A percentile compares a stretch with the other conserved stretches of the same genome.
These are phyloP conservation scores for Alternaria ethzedia DNA, from an alignment of 2,329 filamentous ascomycete species.

Conservation along the genomic window DNA sequence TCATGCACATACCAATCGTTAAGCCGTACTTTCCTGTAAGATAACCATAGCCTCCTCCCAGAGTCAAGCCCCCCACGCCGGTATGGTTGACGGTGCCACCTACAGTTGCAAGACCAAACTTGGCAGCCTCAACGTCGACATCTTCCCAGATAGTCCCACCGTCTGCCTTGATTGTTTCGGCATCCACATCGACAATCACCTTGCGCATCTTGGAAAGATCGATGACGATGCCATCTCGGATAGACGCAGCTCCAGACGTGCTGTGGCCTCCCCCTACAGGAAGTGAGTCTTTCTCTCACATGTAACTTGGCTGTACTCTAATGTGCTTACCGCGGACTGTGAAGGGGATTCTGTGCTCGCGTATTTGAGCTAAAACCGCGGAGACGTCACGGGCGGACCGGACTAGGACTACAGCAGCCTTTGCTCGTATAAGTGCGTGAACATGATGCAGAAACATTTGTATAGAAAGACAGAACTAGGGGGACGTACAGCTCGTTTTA, in stretches of 20 bases:
- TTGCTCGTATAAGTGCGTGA: not conserved
- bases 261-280: slow-evolving; percentile 62
- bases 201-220: slow-evolving; percentile 60
- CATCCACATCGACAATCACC: slow-evolving; percentile 56
- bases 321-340: slow-evolving; percentile 50
- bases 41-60: slow-evolving; percentile 65
- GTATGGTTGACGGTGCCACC: slow-evolving; percentile 69
- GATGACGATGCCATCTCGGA: slow-evolving; percentile 61
- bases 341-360: slow-evolving; percentile 53
- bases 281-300: not conserved
- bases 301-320: not conserved
- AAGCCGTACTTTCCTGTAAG: slow-evolving; percentile 63
- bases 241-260: slow-evolving; percentile 59
- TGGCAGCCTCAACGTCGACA: slow-evolving; percentile 59
- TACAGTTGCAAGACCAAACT: slow-evolving; percentile 63
- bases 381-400: slow-evolving; percentile 27
- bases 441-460: not conserved
- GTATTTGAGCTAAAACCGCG: slow-evolving; percentile 30
- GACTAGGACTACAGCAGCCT: slow-evolving; percentile 33
- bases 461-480: not conserved
- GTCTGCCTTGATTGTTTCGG: slow-evolving; percentile 56
- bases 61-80: slow-evolving; percentile 63
- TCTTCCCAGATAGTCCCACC: slow-evolving; percentile 63
- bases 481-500: slow-evolving; percentile 34
- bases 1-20: slow-evolving; percentile 52